A percentile compares a stretch with the other conserved stretches of the same genome.
These are phyloP conservation scores for Fusarium sp. DNA, from an alignment of 2,329 filamentous ascomycete species.

Conservation along the genomic window DNA sequence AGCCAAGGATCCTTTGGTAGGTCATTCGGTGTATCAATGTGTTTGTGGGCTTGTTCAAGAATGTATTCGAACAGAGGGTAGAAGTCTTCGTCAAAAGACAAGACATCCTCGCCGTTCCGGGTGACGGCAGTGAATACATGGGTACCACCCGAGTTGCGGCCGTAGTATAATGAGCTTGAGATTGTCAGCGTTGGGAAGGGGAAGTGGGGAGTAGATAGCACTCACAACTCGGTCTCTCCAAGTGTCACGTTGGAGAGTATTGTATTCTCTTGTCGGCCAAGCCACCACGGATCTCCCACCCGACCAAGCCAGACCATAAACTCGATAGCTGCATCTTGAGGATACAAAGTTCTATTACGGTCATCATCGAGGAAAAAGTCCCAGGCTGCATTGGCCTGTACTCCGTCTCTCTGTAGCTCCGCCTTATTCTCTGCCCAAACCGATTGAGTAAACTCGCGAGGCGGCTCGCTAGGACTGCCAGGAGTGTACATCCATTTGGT, in stretches of 20 bases:
- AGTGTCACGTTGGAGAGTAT: slow-evolving; percentile 38
- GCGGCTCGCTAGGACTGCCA: slow-evolving; percentile 6
- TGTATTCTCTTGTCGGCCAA: slow-evolving; percentile 31
- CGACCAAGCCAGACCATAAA: slow-evolving; percentile 43
- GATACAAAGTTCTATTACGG: slow-evolving; percentile 34
- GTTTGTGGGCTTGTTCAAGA: slow-evolving; percentile 28
- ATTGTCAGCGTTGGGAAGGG: neutral
- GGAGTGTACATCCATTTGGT: slow-evolving; percentile 42
- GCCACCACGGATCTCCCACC: slow-evolving; percentile 44
- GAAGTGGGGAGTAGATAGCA: rapidly evolving
- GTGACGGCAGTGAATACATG: slow-evolving; percentile 42
- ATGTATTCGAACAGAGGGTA: slow-evolving; percentile 42
- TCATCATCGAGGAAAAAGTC: slow-evolving; percentile 44
- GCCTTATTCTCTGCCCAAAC: slow-evolving; percentile 34
- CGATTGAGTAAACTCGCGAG: slow-evolving; percentile 20
- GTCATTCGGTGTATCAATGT: slow-evolving; percentile 24
- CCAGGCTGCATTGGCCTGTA: slow-evolving; percentile 41
- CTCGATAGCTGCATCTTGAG: slow-evolving; percentile 38
- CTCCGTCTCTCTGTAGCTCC: slow-evolving; percentile 1
- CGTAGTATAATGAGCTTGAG: slow-evolving; percentile 38
- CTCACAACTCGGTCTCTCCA: slow-evolving; percentile 41
- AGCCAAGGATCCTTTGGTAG: slow-evolving; percentile 38
- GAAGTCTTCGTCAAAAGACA: slow-evolving; percentile 40
- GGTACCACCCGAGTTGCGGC: slow-evolving; percentile 35
- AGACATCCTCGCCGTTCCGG: slow-evolving; percentile 25